Base-by-base conservation (phyloP, 2,329 filamentous ascomycete species). In the Ceratocystis variospora region DNA sequence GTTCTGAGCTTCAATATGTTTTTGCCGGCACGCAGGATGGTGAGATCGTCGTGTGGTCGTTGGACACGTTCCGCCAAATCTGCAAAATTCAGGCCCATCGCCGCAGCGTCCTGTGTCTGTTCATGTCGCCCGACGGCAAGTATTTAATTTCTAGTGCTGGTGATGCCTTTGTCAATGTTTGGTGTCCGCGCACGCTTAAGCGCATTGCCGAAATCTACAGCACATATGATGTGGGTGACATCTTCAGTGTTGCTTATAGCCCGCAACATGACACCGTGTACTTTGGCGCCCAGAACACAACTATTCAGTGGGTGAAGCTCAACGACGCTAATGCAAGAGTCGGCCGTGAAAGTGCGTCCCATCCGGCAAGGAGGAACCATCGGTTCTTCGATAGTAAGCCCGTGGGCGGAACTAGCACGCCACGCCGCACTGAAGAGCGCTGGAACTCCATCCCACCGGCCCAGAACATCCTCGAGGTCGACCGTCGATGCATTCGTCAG, bases 201-300 rank as follows among this genome's bases (percentile, higher is more conserved):
- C 86, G 88, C 33, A 80, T 94, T 0, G 94, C 92, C 77, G 90
- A 94, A 69, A 89, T 97, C 69, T 96, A 96, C 78, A 95, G 91
- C 69, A 87, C 87, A 62, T 93, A 96, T 75, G 94, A 97, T 71
- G 89, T 96, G 50, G 94, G 94, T 68, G 94, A 99, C 77, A 85
- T 99, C 68, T 97, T 97, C 74, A 96, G 90, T 71, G 87, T 96
- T n/a, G 88, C 87, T 1, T 96, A 96, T 75, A 96, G 91, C 3
- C 78, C 85, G 5, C 82, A 85, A 70, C 80, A 90, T 71, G 83
- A 93, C 70, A 96, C 88, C 0, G 82, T 96, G 3, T 97, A 96
- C 74, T 83, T 96, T 55, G 94, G 94, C 67, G 90, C 91, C 0
- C 94, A 97, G 73, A 96, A 97, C 73, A 94, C 91, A 6, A 90